Percentiles rank a stretch among this genome's conserved stretches.
phyloP scores from a whole-genome alignment of 192 early-diverging fungal genomes.

The Cladochytrium replicatum region DNA sequence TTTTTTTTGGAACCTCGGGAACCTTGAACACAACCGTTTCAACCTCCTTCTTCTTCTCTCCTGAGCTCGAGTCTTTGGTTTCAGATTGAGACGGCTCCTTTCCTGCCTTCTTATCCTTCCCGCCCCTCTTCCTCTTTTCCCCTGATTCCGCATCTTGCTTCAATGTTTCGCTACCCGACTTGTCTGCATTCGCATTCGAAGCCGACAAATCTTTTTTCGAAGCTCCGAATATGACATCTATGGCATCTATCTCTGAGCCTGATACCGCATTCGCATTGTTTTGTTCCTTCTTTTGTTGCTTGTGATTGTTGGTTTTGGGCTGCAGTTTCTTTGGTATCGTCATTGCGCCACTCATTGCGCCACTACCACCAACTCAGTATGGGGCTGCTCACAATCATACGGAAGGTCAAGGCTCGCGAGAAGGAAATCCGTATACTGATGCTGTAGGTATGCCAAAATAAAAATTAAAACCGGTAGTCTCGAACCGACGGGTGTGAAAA shows the following conservation, averaged over 20 bases:
- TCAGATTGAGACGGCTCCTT: neutral
- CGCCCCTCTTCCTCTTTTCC: constrained; percentile 6
- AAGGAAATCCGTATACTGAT: constrained; percentile 91
- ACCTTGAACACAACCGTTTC: constrained; percentile 5
- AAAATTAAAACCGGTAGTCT: neutral
- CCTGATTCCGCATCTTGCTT: neutral
- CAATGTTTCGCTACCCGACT: too few species aligned
- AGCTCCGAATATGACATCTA: constrained; percentile 11
- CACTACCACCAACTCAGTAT: constrained; percentile 34
- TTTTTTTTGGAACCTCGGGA: neutral
- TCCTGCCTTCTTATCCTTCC: neutral
- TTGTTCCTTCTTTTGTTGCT: neutral
- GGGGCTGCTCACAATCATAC: constrained; percentile 91
- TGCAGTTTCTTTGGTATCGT: too few species aligned
- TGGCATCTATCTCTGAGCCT: constrained; percentile 8
- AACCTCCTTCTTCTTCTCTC: neutral
- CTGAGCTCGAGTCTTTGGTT: too few species aligned
- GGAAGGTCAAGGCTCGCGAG: constrained; percentile 84
- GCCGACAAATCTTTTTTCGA: too few species aligned
- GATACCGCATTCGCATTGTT: too few species aligned
- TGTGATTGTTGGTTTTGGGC: neutral
- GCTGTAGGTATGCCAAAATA: constrained; percentile 38
- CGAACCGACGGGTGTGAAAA: neutral
- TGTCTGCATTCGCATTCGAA: constrained; percentile 1
- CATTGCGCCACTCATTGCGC: too few species aligned